Evolutionary conservation across 768 basidiomycete species (phyloP), one percentile per base, ranked within the genome.

Genomic region (Leccinum subtestaceum): DNA sequence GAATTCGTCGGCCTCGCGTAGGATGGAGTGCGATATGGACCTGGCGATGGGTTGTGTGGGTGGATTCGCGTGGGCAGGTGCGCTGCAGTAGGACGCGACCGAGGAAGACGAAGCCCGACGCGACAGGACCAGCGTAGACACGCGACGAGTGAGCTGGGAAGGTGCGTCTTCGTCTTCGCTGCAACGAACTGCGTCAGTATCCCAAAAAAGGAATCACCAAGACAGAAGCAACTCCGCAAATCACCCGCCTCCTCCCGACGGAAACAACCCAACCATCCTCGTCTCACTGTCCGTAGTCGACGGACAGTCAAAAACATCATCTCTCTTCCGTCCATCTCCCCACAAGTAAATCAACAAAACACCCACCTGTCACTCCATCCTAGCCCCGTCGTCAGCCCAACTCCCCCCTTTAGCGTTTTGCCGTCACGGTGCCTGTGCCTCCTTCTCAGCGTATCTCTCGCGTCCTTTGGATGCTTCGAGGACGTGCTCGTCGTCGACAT

Each of bases 91-190:
- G 13, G 66, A 70, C 19, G 53, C 70, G 38, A 81, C 65, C 9
- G 81, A 83, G 5, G 79, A 75, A 1, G 75, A 72, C 0, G 82
- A 86, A 13, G 78, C 71, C 6, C 75, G 77, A 5, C 77, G 74
- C 1, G 78, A 74, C 17, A 87, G 74, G 63, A 81, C 80, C 53
- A 88, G 79, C 0, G 78, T 72, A 5, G 86, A 88, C 5, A 89
- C 72, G 8, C 86, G 83, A 10, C 81, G 77, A 0, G 87, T 88
- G 12, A 89, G 78, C 2, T 84, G 78, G 0, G 85, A 87, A 5
- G 87, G 87, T 0, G 87, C 86, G 58, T 87, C 84, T 75, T 89
- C 87, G 70, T 88, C 87, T 75, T 88, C 87, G 56, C 86, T 87
- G 69, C 55, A 67, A 56, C 27, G 13, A 15, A 6, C 25, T 32